A percentile compares a stretch with the other conserved stretches of the same genome.
Conservation (phyloP, 2,329 filamentous ascomycete species). For the Fusarium cicatricum region DNA sequence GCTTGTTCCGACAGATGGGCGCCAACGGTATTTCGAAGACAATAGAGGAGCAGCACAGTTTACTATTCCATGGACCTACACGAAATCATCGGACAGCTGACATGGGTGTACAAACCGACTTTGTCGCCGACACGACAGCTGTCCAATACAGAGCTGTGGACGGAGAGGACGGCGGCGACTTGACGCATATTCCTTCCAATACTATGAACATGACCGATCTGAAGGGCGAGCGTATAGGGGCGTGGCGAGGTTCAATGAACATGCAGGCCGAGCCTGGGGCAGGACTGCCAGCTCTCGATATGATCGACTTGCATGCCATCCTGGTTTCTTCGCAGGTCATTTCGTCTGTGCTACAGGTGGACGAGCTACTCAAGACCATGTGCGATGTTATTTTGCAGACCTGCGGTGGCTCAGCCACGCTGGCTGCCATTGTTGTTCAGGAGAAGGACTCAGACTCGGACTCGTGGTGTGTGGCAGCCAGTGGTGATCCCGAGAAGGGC, state of each 20-base stretch:
- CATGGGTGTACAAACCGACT: constrained; percentile 74
- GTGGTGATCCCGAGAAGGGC: constrained; percentile 74
- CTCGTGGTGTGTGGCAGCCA: constrained; percentile 78
- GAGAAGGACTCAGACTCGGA: constrained; percentile 65
- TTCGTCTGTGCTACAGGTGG: constrained; percentile 79
- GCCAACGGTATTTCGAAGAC: constrained; percentile 74
- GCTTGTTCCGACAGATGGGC: constrained; percentile 73
- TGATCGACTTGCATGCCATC: constrained; percentile 83
- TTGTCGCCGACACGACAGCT: constrained; percentile 64
- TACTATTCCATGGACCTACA: constrained; percentile 70
- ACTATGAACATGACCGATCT: constrained; percentile 54
- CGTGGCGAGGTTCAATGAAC: constrained; percentile 69
- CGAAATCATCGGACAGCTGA: constrained; percentile 68
- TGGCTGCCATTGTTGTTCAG: constrained; percentile 78
- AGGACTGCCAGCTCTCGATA: constrained; percentile 78
- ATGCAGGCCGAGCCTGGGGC: constrained; percentile 63
- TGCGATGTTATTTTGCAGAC: constrained; percentile 83
- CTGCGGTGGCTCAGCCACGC: constrained; percentile 73
- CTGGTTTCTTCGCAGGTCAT: constrained; percentile 81
- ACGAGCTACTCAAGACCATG: constrained; percentile 80
- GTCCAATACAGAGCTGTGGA: constrained; percentile 60
- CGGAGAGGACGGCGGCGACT: constrained; percentile 54
- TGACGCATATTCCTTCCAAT: constrained; percentile 53
- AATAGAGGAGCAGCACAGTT: constrained; percentile 72
- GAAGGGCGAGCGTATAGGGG: constrained; percentile 66